Evolutionary conservation across 768 basidiomycete species (phyloP).

Genomic region (Phanerochaete carnosa): DNA sequence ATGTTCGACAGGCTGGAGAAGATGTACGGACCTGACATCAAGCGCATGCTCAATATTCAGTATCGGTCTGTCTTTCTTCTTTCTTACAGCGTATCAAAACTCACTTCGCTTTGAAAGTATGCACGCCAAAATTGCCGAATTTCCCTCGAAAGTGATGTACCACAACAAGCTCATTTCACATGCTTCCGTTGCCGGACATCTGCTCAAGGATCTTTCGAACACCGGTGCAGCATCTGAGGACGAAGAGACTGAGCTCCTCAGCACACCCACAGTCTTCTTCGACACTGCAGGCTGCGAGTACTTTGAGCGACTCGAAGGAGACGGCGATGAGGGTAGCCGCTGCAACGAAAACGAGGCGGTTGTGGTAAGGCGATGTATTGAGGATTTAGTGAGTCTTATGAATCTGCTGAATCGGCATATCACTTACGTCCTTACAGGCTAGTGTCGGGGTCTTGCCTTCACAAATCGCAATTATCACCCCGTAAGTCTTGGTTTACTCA

Average conservation of each 20-base stretch:
- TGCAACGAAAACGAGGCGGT: slow-evolving; percentile 94
- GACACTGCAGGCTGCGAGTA: slow-evolving; percentile 95
- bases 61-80: slow-evolving; percentile 57
- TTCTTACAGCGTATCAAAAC: not conserved
- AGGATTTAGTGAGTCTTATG: slow-evolving; percentile 57
- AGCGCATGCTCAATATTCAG: slow-evolving; percentile 85
- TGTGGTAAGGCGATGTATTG: slow-evolving; percentile 80
- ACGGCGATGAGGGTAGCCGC: slow-evolving; percentile 84
- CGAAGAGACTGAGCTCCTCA: slow-evolving; percentile 67
- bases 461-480: slow-evolving; percentile 87
- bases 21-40: slow-evolving; percentile 82
- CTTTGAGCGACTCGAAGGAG: slow-evolving; percentile 77
- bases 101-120: slow-evolving; percentile 47
- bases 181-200: slow-evolving; percentile 63
- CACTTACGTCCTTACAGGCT: slow-evolving; percentile 38
- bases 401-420: not conserved
- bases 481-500: slow-evolving; percentile 42
- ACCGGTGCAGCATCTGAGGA: slow-evolving; percentile 52
- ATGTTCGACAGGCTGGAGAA: slow-evolving; percentile 89
- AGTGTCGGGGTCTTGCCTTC: slow-evolving; percentile 55
- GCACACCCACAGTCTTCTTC: slow-evolving; percentile 83
- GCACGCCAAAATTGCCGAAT: slow-evolving; percentile 81
- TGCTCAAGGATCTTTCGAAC: slow-evolving; percentile 68
- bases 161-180: slow-evolving; percentile 66
- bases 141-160: slow-evolving; percentile 85